phyloP scores from a whole-genome alignment of 768 basidiomycete genomes.

The Podaxis carcinomalis region DNA sequence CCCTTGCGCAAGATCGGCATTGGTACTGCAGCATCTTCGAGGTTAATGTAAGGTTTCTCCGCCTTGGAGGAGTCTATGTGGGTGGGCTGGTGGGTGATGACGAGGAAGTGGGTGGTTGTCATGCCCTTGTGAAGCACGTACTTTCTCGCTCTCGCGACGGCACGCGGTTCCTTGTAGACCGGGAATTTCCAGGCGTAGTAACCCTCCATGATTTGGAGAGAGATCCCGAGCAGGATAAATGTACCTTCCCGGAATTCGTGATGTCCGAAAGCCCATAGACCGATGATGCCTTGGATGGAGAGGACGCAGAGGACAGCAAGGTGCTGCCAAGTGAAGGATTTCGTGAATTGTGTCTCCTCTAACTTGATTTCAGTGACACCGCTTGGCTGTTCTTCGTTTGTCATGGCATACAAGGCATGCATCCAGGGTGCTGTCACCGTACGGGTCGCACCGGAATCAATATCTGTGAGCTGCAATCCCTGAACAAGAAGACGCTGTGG shows the following conservation, averaged over 20 bases:
- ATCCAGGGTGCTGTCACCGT: constrained; percentile 9
- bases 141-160: not conserved
- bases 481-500: constrained; percentile 6
- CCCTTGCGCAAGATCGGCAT: not conserved
- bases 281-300: not conserved
- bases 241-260: not conserved
- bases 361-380: constrained; percentile 2
- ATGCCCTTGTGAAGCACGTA: constrained; percentile 8
- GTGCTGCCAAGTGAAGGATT: constrained; percentile 5
- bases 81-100: not conserved
- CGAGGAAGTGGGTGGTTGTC: constrained; percentile 8
- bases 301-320: not conserved
- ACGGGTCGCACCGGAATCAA: constrained; percentile 5
- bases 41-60: not conserved
- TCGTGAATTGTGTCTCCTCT: constrained; percentile 5
- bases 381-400: not conserved
- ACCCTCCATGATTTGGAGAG: constrained; percentile 6
- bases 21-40: constrained; percentile 8
- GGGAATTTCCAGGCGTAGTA: constrained; percentile 6
- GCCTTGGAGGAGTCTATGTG: not conserved
- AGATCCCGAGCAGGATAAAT: not conserved
- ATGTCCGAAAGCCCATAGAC: not conserved
- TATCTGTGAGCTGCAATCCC: constrained; percentile 3
- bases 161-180: not conserved
- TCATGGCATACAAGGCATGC: constrained; percentile 8